These are phyloP conservation scores for Fomitopsis betulina DNA, from an alignment of 1,284 basidiomycete species.

Conservation along the genomic window DNA sequence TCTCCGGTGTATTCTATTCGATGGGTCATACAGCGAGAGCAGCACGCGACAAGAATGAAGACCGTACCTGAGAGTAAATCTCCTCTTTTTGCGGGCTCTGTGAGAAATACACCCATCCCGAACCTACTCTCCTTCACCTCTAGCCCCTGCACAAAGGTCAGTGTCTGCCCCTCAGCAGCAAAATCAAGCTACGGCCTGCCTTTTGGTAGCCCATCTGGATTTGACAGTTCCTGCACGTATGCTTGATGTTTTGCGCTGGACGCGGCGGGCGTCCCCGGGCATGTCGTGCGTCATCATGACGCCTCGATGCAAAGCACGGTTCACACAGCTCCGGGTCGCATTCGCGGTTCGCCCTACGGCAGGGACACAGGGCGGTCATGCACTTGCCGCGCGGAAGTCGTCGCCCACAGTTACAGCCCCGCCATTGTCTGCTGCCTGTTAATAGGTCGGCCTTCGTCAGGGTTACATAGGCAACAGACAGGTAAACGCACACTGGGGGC, in stretches of 20 bases:
- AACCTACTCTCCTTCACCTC: constrained; percentile 36
- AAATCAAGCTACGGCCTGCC: constrained; percentile 20
- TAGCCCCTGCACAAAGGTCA: constrained; percentile 2
- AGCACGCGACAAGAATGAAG: background rate
- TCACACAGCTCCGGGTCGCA: constrained; percentile 47
- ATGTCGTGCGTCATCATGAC: no score
- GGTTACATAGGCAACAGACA: background rate
- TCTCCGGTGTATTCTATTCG: constrained; percentile 57
- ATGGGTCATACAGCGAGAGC: background rate
- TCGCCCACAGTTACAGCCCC: constrained; percentile 39
- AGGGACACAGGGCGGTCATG: constrained; percentile 38
- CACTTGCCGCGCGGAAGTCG: constrained; percentile 5
- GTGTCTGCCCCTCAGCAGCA: no score
- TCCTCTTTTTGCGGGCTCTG: constrained; percentile 30
- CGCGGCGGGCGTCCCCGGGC: no score
- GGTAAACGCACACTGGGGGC: constrained; percentile 30
- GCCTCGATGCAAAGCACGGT: constrained; percentile 24
- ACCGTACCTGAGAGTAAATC: constrained; percentile 46
- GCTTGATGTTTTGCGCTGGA: background rate
- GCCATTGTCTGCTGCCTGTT: constrained; percentile 37
- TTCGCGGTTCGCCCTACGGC: constrained; percentile 37
- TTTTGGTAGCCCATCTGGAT: constrained; percentile 39
- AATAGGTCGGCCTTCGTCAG: no score
- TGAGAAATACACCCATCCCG: constrained; percentile 52
- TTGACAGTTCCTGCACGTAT: constrained; percentile 35